Evolutionary conservation across 495 filamentous ascomycete genomes (phyloP).

Genomic region (Echria macrotheca): DNA sequence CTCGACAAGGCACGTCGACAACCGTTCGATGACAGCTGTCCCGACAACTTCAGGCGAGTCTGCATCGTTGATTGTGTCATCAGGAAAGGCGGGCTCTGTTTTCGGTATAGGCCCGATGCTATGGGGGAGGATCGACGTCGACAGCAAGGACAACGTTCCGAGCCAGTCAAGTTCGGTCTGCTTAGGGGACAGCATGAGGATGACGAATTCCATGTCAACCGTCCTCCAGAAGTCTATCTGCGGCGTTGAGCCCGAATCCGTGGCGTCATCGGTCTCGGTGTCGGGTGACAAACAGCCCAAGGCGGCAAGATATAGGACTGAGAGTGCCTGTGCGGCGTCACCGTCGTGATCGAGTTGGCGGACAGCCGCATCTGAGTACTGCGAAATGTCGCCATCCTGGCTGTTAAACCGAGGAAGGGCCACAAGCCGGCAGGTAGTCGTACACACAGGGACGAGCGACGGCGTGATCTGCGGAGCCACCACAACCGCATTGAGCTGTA

Average conservation of each 20-base stretch:
- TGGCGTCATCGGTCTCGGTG: neutral
- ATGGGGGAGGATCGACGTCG: constrained; percentile 36
- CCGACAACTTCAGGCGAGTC: constrained; percentile 28
- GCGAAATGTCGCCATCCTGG: constrained; percentile 21
- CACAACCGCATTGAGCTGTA: constrained; percentile 34
- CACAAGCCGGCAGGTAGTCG: constrained; percentile 28
- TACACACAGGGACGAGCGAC: constrained; percentile 37
- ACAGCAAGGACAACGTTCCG: constrained; percentile 33
- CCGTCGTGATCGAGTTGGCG: constrained; percentile 26
- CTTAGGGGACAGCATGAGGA: constrained; percentile 39
- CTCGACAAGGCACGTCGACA: constrained; percentile 37
- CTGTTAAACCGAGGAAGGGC: constrained; percentile 25
- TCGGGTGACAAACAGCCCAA: constrained; percentile 30
- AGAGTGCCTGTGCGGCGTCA: constrained; percentile 36
- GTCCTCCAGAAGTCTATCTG: constrained; percentile 37
- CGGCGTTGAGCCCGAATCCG: constrained; percentile 18
- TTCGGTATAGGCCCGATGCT: constrained; percentile 43
- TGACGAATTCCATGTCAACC: constrained; percentile 43
- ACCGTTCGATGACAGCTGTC: constrained; percentile 33
- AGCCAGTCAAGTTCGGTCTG: constrained; percentile 40
- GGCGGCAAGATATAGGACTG: constrained; percentile 35
- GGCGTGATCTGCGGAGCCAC: constrained; percentile 40
- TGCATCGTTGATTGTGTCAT: constrained; percentile 12
- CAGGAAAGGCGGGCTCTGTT: no score
- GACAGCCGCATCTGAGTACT: constrained; percentile 18